Evolutionary conservation across 129 eudicot genomes (phyloP).

Genomic region (Artemisia annua): DNA sequence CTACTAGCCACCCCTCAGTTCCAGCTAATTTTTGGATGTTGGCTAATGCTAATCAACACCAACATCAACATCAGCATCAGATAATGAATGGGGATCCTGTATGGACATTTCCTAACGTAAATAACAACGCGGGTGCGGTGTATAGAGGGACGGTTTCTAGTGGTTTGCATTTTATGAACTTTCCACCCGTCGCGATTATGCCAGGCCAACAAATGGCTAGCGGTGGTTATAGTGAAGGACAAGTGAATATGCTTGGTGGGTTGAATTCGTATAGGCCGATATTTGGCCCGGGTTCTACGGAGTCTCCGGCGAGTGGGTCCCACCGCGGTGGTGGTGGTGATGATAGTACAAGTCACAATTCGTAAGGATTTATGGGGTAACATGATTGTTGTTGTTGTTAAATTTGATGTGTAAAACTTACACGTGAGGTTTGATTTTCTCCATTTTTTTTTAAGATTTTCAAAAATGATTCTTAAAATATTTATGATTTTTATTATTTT

Average conservation of each 20-base stretch:
- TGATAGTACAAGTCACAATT: constrained; percentile 62
- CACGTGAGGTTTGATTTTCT: constrained; percentile 89
- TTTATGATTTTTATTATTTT: constrained; percentile 30
- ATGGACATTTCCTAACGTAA: constrained; percentile 82
- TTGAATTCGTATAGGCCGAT: constrained; percentile 55
- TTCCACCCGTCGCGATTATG: constrained; percentile 74
- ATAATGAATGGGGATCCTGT: constrained; percentile 82
- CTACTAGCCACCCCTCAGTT: constrained; percentile 52
- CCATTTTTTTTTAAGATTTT: constrained; percentile 20
- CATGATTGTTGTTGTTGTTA: constrained; percentile 43
- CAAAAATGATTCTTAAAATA: constrained; percentile 3
- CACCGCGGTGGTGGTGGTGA: constrained; percentile 57
- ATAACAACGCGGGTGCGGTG: constrained; percentile 53
- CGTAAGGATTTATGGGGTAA: constrained; percentile 29
- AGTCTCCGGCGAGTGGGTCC: constrained; percentile 74
- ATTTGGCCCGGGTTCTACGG: constrained; percentile 56
- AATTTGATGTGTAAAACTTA: constrained; percentile 70
- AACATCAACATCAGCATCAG: neutral
- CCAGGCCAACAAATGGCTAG: constrained; percentile 60
- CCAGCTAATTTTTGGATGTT: constrained; percentile 99
- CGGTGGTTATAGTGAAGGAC: constrained; percentile 66
- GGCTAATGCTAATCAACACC: constrained; percentile 61
- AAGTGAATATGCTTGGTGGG: constrained; percentile 69
- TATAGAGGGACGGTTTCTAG: constrained; percentile 83
- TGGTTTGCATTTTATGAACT: constrained; percentile 94